These are phyloP conservation scores for Verbena officinalis DNA, from an alignment of 257 asterid genomes.

Conservation along the genomic window DNA sequence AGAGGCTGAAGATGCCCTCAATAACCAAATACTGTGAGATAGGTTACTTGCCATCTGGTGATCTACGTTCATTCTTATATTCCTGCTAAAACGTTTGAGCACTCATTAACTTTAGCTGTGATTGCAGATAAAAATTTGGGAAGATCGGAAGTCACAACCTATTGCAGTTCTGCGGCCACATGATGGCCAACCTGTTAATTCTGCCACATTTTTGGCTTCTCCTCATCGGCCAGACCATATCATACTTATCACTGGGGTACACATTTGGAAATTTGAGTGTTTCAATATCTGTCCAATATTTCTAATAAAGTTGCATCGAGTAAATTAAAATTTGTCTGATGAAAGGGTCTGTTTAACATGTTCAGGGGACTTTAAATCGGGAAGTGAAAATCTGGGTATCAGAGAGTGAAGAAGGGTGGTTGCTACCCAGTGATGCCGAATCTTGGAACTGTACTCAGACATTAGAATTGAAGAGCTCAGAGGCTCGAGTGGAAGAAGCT, in stretches of 20 bases:
- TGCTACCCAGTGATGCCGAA: slow-evolving; percentile 91
- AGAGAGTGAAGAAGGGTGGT: slow-evolving; percentile 98
- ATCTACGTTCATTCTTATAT: slow-evolving; percentile 12
- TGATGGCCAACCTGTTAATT: slow-evolving; percentile 93
- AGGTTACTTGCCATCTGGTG: slow-evolving; percentile 1
- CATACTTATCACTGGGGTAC: slow-evolving; percentile 98
- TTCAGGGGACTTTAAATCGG: slow-evolving; percentile 88
- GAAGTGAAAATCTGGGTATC: slow-evolving; percentile 91
- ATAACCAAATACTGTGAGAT: slow-evolving; percentile 18
- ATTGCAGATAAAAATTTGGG: slow-evolving; percentile 96
- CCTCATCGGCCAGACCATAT: slow-evolving; percentile 91
- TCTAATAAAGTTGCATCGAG: not conserved
- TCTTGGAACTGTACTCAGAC: slow-evolving; percentile 91
- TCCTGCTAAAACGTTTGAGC: not conserved
- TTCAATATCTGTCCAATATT: not conserved
- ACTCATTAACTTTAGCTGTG: slow-evolving; percentile 16
- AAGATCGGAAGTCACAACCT: slow-evolving; percentile 77
- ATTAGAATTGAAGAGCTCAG: slow-evolving; percentile 80
- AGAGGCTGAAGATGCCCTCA: not conserved
- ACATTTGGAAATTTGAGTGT: slow-evolving; percentile 3
- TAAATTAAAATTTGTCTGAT: not conserved
- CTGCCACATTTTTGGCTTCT: slow-evolving; percentile 91
- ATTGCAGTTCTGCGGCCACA: slow-evolving; percentile 92
- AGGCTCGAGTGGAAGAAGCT: slow-evolving; percentile 65
- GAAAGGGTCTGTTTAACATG: not conserved